Evolutionary conservation across 805 yeast genomes (phyloP).

Genomic region (Candida ortonii): DNA sequence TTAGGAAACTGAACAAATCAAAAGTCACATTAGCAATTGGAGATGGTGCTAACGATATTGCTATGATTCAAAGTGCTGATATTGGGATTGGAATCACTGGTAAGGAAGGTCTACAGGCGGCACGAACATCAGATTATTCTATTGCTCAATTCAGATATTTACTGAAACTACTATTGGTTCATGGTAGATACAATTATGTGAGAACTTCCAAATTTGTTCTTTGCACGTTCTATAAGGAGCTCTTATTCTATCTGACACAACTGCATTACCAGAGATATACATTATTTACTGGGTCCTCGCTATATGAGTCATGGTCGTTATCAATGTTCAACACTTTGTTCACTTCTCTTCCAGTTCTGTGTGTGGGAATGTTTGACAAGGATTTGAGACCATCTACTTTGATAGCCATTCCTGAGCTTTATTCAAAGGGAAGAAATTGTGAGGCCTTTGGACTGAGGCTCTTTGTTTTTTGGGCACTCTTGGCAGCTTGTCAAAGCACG

Average conservation of each 20-base stretch:
- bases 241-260: slow-evolving; percentile 86
- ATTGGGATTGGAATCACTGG: slow-evolving; percentile 98
- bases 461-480: slow-evolving; percentile 73
- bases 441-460: slow-evolving; percentile 69
- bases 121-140: slow-evolving; percentile 90
- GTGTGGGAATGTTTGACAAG: slow-evolving; percentile 93
- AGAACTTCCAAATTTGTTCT: slow-evolving; percentile 89
- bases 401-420: slow-evolving; percentile 88
- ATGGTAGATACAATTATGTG: slow-evolving; percentile 93
- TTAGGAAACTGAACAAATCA: slow-evolving; percentile 63
- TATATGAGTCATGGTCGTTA: slow-evolving; percentile 94
- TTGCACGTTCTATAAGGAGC: slow-evolving; percentile 92
- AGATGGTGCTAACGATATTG: slow-evolving; percentile 98
- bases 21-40: slow-evolving; percentile 94
- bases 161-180: slow-evolving; percentile 79
- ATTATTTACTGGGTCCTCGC: slow-evolving; percentile 86
- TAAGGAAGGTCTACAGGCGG: slow-evolving; percentile 95
- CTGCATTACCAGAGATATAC: slow-evolving; percentile 82
- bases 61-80: slow-evolving; percentile 98
- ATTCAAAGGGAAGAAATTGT: slow-evolving; percentile 69
- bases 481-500: slow-evolving; percentile 72
- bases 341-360: slow-evolving; percentile 86
- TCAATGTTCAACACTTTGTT: slow-evolving; percentile 96
- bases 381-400: slow-evolving; percentile 87
- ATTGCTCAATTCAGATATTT: slow-evolving; percentile 91